A percentile compares a stretch with the other conserved stretches of the same genome.
Evolutionary conservation across 2,329 filamentous ascomycete species (phyloP).

Genomic region (Colletotrichum destructivum): DNA sequence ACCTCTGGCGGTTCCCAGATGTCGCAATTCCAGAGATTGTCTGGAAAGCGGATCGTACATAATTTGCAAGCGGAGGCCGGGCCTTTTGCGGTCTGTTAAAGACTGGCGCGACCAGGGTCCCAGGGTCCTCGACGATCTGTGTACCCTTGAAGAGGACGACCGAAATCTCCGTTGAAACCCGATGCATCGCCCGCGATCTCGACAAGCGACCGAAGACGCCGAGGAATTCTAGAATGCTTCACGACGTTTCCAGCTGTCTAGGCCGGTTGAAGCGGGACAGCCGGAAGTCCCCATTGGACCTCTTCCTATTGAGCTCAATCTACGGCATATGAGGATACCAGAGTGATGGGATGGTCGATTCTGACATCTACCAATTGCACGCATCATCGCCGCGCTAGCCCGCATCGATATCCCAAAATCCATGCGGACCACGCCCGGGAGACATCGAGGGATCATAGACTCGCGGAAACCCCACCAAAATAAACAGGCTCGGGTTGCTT

Average conservation of each 20-base stretch:
- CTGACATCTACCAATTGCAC: constrained; percentile 35
- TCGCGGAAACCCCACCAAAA: constrained; percentile 36
- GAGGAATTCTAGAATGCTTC: neutral
- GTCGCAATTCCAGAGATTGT: neutral
- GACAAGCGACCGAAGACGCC: neutral
- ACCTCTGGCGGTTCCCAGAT: neutral
- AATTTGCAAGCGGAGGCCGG: constrained; percentile 16
- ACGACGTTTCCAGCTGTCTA: neutral
- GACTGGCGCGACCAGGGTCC: constrained; percentile 15
- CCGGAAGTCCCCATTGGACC: neutral
- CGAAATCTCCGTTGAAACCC: constrained; percentile 39
- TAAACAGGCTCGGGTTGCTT: constrained; percentile 36
- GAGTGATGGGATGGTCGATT: constrained; percentile 30
- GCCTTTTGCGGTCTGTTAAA: constrained; percentile 34
- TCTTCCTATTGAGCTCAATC: neutral
- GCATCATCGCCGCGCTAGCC: constrained; percentile 37
- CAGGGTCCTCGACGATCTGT: constrained; percentile 28
- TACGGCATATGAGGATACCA: neutral
- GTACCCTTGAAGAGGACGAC: constrained; percentile 24
- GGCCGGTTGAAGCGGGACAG: constrained; percentile 18
- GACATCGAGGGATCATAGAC: constrained; percentile 43
- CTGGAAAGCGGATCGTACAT: constrained; percentile 18
- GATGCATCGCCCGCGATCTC: constrained; percentile 29
- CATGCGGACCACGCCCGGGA: constrained; percentile 14
- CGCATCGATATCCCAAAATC: constrained; percentile 36